Conservation (phyloP, 2,329 filamentous ascomycete genomes). For the Cordyceps fumosorosea region DNA sequence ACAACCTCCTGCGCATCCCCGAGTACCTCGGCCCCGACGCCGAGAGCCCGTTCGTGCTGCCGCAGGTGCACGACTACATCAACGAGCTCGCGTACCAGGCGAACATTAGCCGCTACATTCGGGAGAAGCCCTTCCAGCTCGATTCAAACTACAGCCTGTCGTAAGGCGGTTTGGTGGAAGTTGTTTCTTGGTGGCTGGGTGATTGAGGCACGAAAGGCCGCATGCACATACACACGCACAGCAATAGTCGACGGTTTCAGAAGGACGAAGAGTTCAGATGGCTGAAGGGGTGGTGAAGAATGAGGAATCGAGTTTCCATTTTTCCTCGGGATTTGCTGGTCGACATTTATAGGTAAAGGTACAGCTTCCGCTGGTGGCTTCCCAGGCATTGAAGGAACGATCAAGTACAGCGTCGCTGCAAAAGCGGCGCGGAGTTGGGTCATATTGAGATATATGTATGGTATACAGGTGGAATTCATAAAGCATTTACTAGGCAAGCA, state of each 20-base stretch:
- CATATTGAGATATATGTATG: not conserved
- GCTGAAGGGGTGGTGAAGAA: not conserved
- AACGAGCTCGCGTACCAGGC: constrained; percentile 46
- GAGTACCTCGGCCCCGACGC: constrained; percentile 55
- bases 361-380: not conserved
- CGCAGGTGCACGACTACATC: constrained; percentile 56
- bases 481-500: too few species aligned
- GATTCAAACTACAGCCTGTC: constrained; percentile 21
- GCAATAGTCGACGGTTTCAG: not conserved
- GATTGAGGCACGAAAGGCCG: too few species aligned
- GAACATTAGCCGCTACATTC: constrained; percentile 59
- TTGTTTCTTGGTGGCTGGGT: not conserved
- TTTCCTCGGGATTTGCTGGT: not conserved
- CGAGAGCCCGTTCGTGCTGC: constrained; percentile 41
- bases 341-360: not conserved
- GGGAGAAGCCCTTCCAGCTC: constrained; percentile 41
- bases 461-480: not conserved
- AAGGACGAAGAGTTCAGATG: not conserved
- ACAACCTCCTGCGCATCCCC: constrained; percentile 73
- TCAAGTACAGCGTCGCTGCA: not conserved
- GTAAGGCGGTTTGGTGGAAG: not conserved
- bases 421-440: not conserved
- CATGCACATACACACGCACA: too few species aligned
- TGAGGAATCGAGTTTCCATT: not conserved
- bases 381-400: not conserved